Evolutionary conservation across 2,329 filamentous ascomycete species (phyloP), one percentile per base, ranked within the genome.

Genomic region (Pseudodiploospora longispora): DNA sequence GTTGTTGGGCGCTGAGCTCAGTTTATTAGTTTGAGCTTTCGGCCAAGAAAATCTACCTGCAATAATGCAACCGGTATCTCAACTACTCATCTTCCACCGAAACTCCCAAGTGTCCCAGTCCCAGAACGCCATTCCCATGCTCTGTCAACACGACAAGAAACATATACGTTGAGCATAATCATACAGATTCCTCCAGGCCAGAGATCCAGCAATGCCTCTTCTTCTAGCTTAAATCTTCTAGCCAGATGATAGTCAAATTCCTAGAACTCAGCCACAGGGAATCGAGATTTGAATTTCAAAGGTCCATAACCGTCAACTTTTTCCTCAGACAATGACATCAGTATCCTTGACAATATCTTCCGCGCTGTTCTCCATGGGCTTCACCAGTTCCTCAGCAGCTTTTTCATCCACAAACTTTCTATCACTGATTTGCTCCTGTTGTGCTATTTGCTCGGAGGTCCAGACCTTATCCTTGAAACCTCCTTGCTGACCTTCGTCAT

Each of bases 401-500:
- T 73, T 70, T 39, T 87, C 83, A 46, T 87, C 81, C 41, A 91
- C 81, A 67, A 95, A 96, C 60, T 87, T 91, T 55, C 90, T 76
- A 64, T 95, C 87, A 59, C 88, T 95, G 40, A 95, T 82, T 62
- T 95, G 87, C 46, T 78, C 71, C 53, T 74, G 59, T 27, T 66
- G 68, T 32, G 53, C 55, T 19, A 19, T 19, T 4, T 53, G 44
- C 8, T 75, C 77, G 3, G 87, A 78, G 12, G 83, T 89, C 91
- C 91, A 97, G 29, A 94, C 87, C 68, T 95, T 96, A 63, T 94
- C 87, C 49, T 83, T 78, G 65, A 89, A 91, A 10, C 78, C 80
- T 41, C 86, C 88, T 55, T 87, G 81, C 69, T 98, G 93, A 9
- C 91, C 93, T 43, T 94, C 88, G 35, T 82, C 85, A 64, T 98